Base-by-base conservation (phyloP, 2,329 filamentous ascomycete species). In the Ustilaginoidea virens region DNA sequence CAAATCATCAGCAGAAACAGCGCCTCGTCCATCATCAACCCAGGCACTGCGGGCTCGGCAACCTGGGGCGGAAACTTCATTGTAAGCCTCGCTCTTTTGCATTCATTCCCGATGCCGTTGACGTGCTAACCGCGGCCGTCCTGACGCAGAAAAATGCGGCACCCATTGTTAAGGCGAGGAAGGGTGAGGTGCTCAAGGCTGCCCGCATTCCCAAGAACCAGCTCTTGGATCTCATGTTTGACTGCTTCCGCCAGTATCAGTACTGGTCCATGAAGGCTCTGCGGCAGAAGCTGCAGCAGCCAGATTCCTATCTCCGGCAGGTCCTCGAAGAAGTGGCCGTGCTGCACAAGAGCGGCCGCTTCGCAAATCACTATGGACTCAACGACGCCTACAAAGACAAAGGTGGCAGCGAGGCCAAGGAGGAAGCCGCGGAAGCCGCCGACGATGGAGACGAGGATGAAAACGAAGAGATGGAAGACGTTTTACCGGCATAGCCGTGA, bases 241-340 rank as follows among this genome's bases (percentile, higher is more conserved):
- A 68, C 27, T 79, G 76, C 48, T 98, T 94, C 71, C 71, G 76
- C 32, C 63, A 79, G 44, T 92, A 80, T 63, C 74, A 77, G 43
- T 96, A 90, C 55, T 98, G 87, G 86, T 75, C 80, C n/a, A 80
- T 96, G 64, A 86, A 82, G 47, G 72, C 79, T 5, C 69, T 98
- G 41, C 82, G 83, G 38, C 65, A 73, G 28, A 61, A 68, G 35
- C 69, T 92, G 22, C 70, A 76, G 34, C 90, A 98, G 55, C 90
- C 90, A 2, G 90, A 96, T 49, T 75, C 79, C n/a, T 96, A 86
- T 51, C 69, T 98, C 36, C 83, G 87, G 31, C 73, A 90, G 48
- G 78, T 76, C 1, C 58, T 98, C 40, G 79, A 86, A 37, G 74
- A 83, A 46, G 71, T 96, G 34, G 87, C 83, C 0, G 71, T 80